Base-by-base conservation (phyloP, 768 basidiomycete species). In the Lanmaoa rubissima region DNA sequence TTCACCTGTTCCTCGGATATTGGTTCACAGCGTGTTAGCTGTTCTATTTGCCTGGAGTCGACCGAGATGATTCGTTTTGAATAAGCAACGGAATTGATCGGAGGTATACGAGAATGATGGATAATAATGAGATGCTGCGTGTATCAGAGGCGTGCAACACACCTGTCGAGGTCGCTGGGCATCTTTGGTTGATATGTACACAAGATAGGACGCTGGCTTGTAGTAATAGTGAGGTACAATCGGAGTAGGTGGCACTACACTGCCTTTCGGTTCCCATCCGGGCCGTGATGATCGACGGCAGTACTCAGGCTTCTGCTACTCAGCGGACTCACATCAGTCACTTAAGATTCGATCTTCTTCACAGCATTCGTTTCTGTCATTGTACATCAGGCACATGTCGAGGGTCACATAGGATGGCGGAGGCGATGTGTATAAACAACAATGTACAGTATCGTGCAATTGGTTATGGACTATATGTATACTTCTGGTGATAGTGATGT, bases 1-100 rank as follows among this genome's bases (percentile, higher is more conserved):
- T 97, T 98, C 61, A 99, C 97, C 65, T 96, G 88, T 57, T 92
- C 90, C 73, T 99, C 96, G 28, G 94, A 91, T 65, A 99, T 95
- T 55, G 90, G 90, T 66, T 97, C 92, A 75, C 96, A 98, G 57
- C 90, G 88, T 69, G 86, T 84, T 48, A 98, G 84, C 70, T 96
- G 94, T 61, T 88, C 92, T 58, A 98, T 98, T 79, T 98, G 95
- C 69, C 94, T 97, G 73, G 51, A 47, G 55, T 54, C 40, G 60
- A 48, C 52, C 60, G 55, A 43, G 59, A 65, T 48, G 55, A 53
- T 41, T 32, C 11, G 47, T 53, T 56, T 65, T 42, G 60, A 61
- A 59, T 38, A 24, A 51, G 51, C 44, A 51, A 52, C 31, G 35
- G 54, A 41, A 57, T 65, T 69, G 69, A 70, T 64, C 66, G 64